phyloP scores from a whole-genome alignment of 1,139 yeast genomes.

The Geotrichum fermentans region DNA sequence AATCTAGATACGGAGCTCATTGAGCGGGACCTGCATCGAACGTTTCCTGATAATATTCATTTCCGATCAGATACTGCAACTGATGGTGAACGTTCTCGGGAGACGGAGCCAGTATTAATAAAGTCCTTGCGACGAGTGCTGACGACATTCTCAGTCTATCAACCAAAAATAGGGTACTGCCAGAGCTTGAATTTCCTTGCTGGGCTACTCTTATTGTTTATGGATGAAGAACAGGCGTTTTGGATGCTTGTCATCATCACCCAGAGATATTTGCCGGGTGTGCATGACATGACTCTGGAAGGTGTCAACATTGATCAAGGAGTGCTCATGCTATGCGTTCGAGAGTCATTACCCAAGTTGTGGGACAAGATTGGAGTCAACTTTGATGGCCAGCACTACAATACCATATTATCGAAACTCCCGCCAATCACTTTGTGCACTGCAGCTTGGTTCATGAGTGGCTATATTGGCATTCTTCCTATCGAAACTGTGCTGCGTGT shows the following conservation, averaged over 20 bases:
- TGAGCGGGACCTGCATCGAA: constrained; percentile 85
- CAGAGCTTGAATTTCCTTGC: constrained; percentile 90
- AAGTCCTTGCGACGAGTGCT: constrained; percentile 73
- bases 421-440: constrained; percentile 93
- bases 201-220: constrained; percentile 72
- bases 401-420: constrained; percentile 64
- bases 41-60: constrained; percentile 90
- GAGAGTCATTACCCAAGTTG: constrained; percentile 75
- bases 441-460: constrained; percentile 96
- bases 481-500: constrained; percentile 80
- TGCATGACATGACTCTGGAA: constrained; percentile 83
- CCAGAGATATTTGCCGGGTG: constrained; percentile 80
- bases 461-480: constrained; percentile 82
- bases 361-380: constrained; percentile 55
- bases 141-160: constrained; percentile 77
- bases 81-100: constrained; percentile 2
- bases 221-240: constrained; percentile 84
- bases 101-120: constrained; percentile 58
- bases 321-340: constrained; percentile 78
- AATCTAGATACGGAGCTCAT: constrained; percentile 78
- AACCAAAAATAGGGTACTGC: constrained; percentile 91
- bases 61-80: constrained; percentile 46
- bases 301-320: constrained; percentile 97
- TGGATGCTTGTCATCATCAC: constrained; percentile 95
- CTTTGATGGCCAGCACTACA: constrained; percentile 43